Base-by-base conservation (phyloP, 176 grass and related monocot species). In the bread wheat (Triticum aestivum) region DNA sequence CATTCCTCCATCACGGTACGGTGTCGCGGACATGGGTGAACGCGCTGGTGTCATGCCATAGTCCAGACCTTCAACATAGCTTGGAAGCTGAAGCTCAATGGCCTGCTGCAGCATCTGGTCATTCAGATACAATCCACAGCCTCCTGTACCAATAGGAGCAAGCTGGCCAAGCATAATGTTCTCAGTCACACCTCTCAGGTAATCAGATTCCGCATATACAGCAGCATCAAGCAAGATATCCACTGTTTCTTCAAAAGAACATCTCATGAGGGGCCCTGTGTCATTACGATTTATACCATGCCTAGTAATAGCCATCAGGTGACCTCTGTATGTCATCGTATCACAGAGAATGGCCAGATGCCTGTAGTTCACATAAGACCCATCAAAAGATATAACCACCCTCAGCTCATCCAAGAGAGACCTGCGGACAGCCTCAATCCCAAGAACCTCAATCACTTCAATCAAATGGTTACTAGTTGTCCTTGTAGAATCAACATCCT, bases 351-450 rank as follows among this genome's bases (percentile, higher is more conserved):
- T 98, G 63, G 97, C 97, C 82, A 98, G 68, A 79, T 98, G 97
- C 61, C 97, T 91, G 77, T 98, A 96, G 52, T 98, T 94, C 79
- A 98, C 97, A 74, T 96, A 98, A 41, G 97, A 98, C 38, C 97
- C 97, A 82, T 98, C 97, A 78, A 98, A 96, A 88, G 97, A 98
- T 84, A 96, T 96, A 75, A 98, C 97, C 59, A 94, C 97, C n/a
- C 92, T 83, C 80, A 98, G 87, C 83, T 98, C 97, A 78, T 96
- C 97, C 82, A 94, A 77, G 26, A 96, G 87, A 86, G 97, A 18
- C 20, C 97, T 85, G 41, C 97, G 90, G 15, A 98, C 97, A 84
- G 97, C 97, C 85, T 98, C 94, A 4, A 96, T 98, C 77, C 97
- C 97, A 89, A 98, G 93, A 71, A 98, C 90, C 81, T 98, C 97